Base-by-base conservation (phyloP, 495 filamentous ascomycete species). In the Jackrogersella multiformis region DNA sequence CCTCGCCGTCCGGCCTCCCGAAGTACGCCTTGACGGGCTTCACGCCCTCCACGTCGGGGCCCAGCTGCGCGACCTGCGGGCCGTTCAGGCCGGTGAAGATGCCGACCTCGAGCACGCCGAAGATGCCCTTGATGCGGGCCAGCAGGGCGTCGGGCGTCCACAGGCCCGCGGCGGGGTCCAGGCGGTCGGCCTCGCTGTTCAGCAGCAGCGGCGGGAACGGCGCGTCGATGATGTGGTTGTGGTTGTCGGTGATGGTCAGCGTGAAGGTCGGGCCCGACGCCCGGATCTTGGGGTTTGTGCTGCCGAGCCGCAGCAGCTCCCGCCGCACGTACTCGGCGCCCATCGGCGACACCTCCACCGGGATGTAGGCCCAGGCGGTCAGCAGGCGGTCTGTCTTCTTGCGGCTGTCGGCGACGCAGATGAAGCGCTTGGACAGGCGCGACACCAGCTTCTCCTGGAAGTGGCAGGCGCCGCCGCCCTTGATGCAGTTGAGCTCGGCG, bases 381-480 rank as follows among this genome's bases (percentile, higher is more conserved):
- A 96, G 85, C 51, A 99, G 86, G 23, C 90, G 85, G 38, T 85
- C 76, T 61, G 90, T 88, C 51, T 94, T 86, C 81, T 99, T 99
- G 63, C 95, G 87, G 66, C 90, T 92, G 78, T 98, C 93, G 30
- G 96, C 95, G 55, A 98, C 96, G 72, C 92, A 95, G 56, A 99
- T 86, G 73, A 99, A 97, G 70, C 93, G 90, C 80, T 87, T 89
- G 1, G 94, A 90, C 56, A 88, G 85, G 30, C 90, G 86, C 2
- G 94, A 94, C 12, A 99, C 94, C 20, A 99, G 81, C 81, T 99
- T 99, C 82, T 99, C 95, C 79, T 98, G 96, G 84, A 96, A 97
- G 61, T 97, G 79, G 78, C 96, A 99, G 24, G 93, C 95, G 42
- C 95, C 95, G 13, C 95, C 95, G 44, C 95, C 95, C 81, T 99